Evolutionary conservation across 768 basidiomycete species (phyloP).

Genomic region (Pleurotus sapidus): DNA sequence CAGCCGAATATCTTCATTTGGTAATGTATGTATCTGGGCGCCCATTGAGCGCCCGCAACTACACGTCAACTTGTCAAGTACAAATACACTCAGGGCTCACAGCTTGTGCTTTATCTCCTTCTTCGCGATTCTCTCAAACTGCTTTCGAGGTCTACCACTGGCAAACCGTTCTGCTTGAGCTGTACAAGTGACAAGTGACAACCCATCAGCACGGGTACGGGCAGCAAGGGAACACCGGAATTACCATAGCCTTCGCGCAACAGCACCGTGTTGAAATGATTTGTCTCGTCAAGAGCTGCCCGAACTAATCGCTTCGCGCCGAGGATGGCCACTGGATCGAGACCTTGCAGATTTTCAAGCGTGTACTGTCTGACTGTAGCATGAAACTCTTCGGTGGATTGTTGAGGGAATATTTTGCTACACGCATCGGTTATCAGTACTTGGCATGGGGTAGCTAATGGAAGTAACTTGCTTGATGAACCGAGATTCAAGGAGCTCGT

Average conservation of each 20-base stretch:
- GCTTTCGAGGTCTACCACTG: constrained; percentile 51
- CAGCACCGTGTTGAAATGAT: constrained; percentile 61
- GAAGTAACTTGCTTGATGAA: constrained; percentile 57
- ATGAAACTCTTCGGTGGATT: constrained; percentile 52
- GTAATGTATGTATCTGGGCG: too few species aligned
- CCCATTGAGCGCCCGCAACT: too few species aligned
- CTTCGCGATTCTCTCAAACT: constrained; percentile 54
- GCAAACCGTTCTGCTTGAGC: constrained; percentile 66
- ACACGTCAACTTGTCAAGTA: too few species aligned
- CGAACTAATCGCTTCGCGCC: constrained; percentile 51
- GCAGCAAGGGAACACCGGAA: constrained; percentile 9
- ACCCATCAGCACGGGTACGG: neutral
- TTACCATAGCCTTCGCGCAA: constrained; percentile 63
- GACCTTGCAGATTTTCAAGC: constrained; percentile 52
- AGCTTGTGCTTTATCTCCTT: constrained; percentile 49
- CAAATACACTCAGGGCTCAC: neutral
- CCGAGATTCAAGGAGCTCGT: constrained; percentile 55
- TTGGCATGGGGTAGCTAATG: neutral
- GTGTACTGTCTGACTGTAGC: constrained; percentile 44
- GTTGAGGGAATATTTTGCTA: constrained; percentile 60
- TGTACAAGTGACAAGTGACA: constrained; percentile 9
- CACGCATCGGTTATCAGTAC: neutral
- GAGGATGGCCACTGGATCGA: constrained; percentile 54
- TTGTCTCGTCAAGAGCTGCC: constrained; percentile 57
- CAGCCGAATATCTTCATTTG: too few species aligned